phyloP scores from a whole-genome alignment of 2,329 filamentous ascomycete genomes.

The Diaporthe longicolla region DNA sequence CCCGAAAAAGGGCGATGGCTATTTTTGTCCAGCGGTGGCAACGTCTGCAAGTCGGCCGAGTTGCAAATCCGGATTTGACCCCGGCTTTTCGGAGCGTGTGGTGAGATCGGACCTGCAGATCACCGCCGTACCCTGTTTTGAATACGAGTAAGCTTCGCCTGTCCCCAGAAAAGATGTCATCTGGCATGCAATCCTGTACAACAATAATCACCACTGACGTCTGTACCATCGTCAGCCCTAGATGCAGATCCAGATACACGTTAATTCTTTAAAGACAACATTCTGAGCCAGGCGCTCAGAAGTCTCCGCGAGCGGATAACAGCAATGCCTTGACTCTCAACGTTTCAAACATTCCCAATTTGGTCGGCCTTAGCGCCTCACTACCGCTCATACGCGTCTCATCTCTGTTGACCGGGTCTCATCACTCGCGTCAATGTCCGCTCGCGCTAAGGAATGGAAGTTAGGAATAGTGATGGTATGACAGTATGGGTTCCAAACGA shows the following conservation, averaged over 20 bases:
- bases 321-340: constrained; percentile 38
- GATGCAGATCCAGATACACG: not conserved
- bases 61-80: constrained; percentile 39
- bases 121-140: constrained; percentile 38
- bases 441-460: constrained; percentile 41
- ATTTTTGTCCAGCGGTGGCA: constrained; percentile 25
- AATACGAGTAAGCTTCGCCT: constrained; percentile 37
- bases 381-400: not conserved
- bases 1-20: not conserved
- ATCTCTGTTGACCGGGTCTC: constrained; percentile 16
- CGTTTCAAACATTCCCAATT: not conserved
- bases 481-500: constrained; percentile 43
- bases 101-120: constrained; percentile 34
- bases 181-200: constrained; percentile 3
- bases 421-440: constrained; percentile 35
- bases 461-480: constrained; percentile 37
- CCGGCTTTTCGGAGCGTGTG: constrained; percentile 32
- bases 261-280: not conserved
- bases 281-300: constrained; percentile 39
- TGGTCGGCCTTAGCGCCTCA: not conserved
- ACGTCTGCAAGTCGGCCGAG: constrained; percentile 25
- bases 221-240: not conserved
- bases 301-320: not conserved
- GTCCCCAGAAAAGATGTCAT: constrained; percentile 33
- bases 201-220: not conserved